Conservation (phyloP, 202 grass and related monocot genomes). For the Bolboschoenoplectus hybrid region DNA sequence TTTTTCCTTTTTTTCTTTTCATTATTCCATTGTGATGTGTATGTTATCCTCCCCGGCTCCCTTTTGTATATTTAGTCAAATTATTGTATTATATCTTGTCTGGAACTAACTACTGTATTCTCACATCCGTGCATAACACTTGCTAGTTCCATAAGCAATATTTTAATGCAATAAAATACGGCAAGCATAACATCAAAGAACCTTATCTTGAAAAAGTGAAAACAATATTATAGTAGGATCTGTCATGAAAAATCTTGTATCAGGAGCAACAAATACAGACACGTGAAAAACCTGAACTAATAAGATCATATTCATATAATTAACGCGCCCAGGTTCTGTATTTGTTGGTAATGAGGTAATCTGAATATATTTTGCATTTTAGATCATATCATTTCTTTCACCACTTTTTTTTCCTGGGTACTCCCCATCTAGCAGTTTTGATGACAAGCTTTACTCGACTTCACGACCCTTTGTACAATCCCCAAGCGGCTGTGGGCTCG, state of each 20-base stretch:
- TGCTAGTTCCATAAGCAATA: constrained; percentile 11
- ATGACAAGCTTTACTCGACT: too few relatives aligned
- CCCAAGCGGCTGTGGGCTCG: too few relatives aligned
- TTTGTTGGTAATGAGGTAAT: not conserved
- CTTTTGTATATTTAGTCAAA: constrained; percentile 43
- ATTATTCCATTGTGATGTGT: constrained; percentile 34
- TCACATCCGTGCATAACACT: constrained; percentile 17
- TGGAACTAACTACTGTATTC: constrained; percentile 12
- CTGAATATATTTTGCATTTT: not conserved
- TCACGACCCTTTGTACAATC: too few relatives aligned
- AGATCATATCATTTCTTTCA: not conserved
- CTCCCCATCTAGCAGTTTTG: too few relatives aligned
- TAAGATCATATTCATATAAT: not conserved
- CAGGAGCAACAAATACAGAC: not conserved
- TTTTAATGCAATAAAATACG: constrained; percentile 9
- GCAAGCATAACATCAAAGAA: not conserved
- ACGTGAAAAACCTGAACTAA: not conserved
- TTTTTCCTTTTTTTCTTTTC: constrained; percentile 6
- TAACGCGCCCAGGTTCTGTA: not conserved
- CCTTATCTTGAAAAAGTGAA: not conserved
- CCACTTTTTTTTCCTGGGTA: too few relatives aligned
- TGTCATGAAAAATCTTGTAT: not conserved
- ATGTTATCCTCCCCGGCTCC: constrained; percentile 9
- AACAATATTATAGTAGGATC: not conserved
- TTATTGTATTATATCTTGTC: constrained; percentile 39